A percentile compares a stretch with the other conserved stretches of the same genome.
Conservation (phyloP, 108 stramenopile species). For the Cyclotella kingstonii region DNA sequence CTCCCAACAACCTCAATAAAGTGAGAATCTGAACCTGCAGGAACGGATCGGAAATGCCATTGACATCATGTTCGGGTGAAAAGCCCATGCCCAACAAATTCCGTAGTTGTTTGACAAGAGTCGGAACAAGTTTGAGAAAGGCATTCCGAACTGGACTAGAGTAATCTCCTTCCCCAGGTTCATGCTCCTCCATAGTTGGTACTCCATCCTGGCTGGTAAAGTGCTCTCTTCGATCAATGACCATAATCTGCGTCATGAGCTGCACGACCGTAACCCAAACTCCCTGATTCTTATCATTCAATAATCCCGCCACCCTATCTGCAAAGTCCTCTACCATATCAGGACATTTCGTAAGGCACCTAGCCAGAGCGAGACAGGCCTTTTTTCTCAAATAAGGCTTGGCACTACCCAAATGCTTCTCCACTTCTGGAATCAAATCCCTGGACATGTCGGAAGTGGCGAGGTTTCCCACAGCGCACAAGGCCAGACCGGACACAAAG, state of each 20-base stretch:
- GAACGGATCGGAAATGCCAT: constrained; percentile 95
- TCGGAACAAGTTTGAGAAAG: constrained; percentile 85
- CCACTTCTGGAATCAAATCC: constrained; percentile 94
- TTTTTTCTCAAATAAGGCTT: constrained; percentile 94
- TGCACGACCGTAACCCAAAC: constrained; percentile 94
- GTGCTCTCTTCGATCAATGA: constrained; percentile 71
- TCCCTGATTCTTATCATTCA: constrained; percentile 97
- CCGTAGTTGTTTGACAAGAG: constrained; percentile 88
- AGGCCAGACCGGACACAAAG: constrained; percentile 92
- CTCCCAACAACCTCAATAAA: constrained; percentile 86
- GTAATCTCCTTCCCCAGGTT: constrained; percentile 30
- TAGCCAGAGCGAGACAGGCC: constrained; percentile 93
- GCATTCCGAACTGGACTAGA: constrained; percentile 64
- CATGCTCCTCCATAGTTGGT: constrained; percentile 43
- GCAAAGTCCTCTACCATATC: constrained; percentile 98
- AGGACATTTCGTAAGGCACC: constrained; percentile 89
- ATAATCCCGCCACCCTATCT: constrained; percentile 77
- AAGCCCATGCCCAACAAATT: constrained; percentile 91
- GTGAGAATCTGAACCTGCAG: constrained; percentile 93
- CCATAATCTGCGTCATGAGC: constrained; percentile 89
- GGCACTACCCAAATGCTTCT: constrained; percentile 83
- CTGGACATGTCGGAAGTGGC: constrained; percentile 95
- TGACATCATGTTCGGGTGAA: constrained; percentile 95
- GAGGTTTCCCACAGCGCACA: constrained; percentile 97
- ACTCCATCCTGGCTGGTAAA: no score